A percentile compares a stretch with the other conserved stretches of the same genome.
These are phyloP conservation scores for Coemansia sp. DNA, from an alignment of 192 early-diverging fungal species.

Conservation along the genomic window DNA sequence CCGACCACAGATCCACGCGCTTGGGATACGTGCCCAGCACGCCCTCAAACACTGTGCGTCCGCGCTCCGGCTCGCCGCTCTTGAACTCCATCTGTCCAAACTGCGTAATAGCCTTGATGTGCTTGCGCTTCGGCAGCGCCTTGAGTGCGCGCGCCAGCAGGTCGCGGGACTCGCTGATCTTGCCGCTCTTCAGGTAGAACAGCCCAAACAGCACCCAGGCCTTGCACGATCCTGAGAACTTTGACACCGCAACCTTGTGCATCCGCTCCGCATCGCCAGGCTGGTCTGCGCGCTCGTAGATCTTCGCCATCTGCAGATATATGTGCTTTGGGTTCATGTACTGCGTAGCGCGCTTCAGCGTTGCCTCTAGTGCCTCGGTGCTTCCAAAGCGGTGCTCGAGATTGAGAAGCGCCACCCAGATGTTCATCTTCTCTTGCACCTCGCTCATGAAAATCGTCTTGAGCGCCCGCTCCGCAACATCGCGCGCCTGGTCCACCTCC, in stretches of 20 bases:
- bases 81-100: conserved; percentile 99
- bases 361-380: conserved; percentile 69
- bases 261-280: conserved; percentile 63
- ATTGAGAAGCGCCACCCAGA: conserved; percentile 96
- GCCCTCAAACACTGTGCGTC: conserved; percentile 96
- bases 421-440: conserved; percentile 94
- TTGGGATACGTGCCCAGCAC: conserved; percentile 92
- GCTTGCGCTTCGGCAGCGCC: conserved; percentile 90
- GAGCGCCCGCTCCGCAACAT: conserved; percentile 90
- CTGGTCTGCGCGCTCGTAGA: conserved; percentile 88
- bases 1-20: conserved; percentile 91
- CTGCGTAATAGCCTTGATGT: conserved; percentile 90
- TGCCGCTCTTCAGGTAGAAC: conserved; percentile 74
- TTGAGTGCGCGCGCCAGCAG: conserved; percentile 78
- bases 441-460: conserved; percentile 89
- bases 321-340: conserved; percentile 89
- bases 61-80: conserved; percentile 94
- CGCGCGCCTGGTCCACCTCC: conserved; percentile 89
- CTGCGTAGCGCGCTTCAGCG: conserved; percentile 84
- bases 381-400: conserved; percentile 95
- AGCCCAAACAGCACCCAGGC: conserved; percentile 87
- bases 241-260: conserved; percentile 74
- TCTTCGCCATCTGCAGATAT: conserved; percentile 83
- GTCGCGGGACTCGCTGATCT: conserved; percentile 71
- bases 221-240: conserved; percentile 87